Base-by-base conservation (phyloP, 129 eudicot genomes). In the Ambrosia trifida region DNA sequence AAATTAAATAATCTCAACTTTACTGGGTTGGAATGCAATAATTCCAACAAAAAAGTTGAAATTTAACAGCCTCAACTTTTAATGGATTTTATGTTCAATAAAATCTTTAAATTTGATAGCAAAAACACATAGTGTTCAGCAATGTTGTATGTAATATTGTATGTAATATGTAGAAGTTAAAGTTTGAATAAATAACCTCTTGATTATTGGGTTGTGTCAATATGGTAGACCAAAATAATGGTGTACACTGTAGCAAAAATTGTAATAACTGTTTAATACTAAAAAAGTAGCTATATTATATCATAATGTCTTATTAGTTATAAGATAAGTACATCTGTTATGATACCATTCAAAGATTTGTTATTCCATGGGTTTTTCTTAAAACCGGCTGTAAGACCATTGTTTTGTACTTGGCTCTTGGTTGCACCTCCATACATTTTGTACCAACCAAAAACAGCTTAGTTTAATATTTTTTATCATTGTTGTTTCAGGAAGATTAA, bases 351-450 rank as follows among this genome's bases (percentile, higher is more conserved):
- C 10, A 49, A 56, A 56, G 4, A 56, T 56, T 24, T 56, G 60
- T 19, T 53, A 19, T 53, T 19, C 19, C 14, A 19, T 53, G 11
- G 5, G 10, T 59, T 11, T 33, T 11, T 28, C 40, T 19, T 54
- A 17, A 7, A 69, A 63, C 8, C 33, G 32, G 44, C 53, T 31
- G 53, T 0, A 14, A 53, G 54, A 54, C 57, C 79, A 43, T 52
- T 74, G 24, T 54, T 32, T 54, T 67, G 58, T 76, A 20, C 11
- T 19, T 46, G 62, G 32, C 64, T 77, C 76, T 69, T 61, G 81
- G 46, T 47, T 62, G 71, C 51, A 60, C 28, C 71, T 69, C 57
- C 76, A 36, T n/a, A 13, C 47, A 4, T 30, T 54, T 69, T 69
- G 71, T 60, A 69, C 20, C 69, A 20, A 69, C 11, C 56, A 4